A percentile compares a stretch with the other conserved stretches of the same genome.
These are phyloP conservation scores for Penicillium janthinellum DNA, from an alignment of 2,329 filamentous ascomycete genomes.

Conservation along the genomic window DNA sequence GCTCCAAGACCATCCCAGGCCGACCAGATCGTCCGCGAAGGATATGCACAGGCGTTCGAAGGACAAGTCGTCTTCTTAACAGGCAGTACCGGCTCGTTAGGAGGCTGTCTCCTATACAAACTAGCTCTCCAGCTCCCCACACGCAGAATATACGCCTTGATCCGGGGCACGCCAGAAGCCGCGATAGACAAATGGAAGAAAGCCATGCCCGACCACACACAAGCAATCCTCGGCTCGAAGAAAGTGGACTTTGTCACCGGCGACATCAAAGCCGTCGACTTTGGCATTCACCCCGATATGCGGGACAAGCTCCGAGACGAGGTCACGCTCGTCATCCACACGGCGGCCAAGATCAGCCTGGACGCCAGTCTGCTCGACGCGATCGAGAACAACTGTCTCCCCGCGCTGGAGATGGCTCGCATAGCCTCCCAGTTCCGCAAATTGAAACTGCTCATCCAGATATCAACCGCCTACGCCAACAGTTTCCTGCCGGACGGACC, in stretches of 20 bases:
- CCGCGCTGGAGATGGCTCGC: constrained; percentile 32
- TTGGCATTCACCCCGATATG: constrained; percentile 24
- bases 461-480: constrained; percentile 36
- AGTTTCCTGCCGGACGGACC: constrained; percentile 36
- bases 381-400: constrained; percentile 36
- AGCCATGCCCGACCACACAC: constrained; percentile 32
- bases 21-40: constrained; percentile 26
- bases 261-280: constrained; percentile 30
- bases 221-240: constrained; percentile 28
- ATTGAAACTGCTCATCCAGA: constrained; percentile 33
- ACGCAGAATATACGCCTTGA: constrained; percentile 33
- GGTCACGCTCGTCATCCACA: constrained; percentile 37
- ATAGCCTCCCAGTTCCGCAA: constrained; percentile 30
- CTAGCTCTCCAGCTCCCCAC: constrained; percentile 36
- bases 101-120: constrained; percentile 39
- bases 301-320: constrained; percentile 27
- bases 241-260: constrained; percentile 35
- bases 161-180: constrained; percentile 25
- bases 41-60: constrained; percentile 31
- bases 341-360: constrained; percentile 37
- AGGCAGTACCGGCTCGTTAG: constrained; percentile 35
- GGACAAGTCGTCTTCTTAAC: constrained; percentile 35
- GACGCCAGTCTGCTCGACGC: constrained; percentile 31
- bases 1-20: constrained; percentile 7
- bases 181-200: constrained; percentile 34